Evolutionary conservation across 2,329 filamentous ascomycete species (phyloP), one percentile per base, ranked within the genome.

Genomic region (Mycosphaerella sp.): DNA sequence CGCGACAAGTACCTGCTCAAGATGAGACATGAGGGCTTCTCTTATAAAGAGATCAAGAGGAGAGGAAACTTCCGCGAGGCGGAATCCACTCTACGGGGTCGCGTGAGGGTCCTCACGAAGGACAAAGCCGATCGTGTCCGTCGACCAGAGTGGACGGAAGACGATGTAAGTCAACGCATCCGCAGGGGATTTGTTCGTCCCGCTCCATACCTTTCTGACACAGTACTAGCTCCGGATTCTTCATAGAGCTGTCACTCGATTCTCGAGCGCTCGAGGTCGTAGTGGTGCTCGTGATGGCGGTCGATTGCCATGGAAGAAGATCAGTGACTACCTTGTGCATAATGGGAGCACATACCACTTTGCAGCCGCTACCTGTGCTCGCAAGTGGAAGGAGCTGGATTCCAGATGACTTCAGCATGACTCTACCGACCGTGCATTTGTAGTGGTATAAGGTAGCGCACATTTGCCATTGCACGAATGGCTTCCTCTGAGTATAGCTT

Each of bases 1-100:
- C 60, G 62, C 9, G 66, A 69, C 54, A 52, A 56, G n/a, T 61
- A 58, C 41, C 73, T 87, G 1, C 67, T 86, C 12, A 64, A 74
- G n/a, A 73, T 76, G 23, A 83, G 81, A 66, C 63, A 68, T 6
- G 67, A 72, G 1, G 84, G 84, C 2, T 72, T 80, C 72, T 81
- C 83, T 0, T 89, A 88, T 70, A 79, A 77, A 51, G 76, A 85
- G 55, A 88, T 89, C 62, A 78, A 78, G 38, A 62, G 66, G 6
- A 64, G 71, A 14, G 80, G 83, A 11, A 70, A 74, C 1, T 84
- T 84, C 59, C 47, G 69, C 0, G 83, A 87, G 62, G 82, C 84
- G 1, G 85, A 88, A 69, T 86, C 85, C 9, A 90, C 87, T 0
- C 74, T 91, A 38, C 78, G 87, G 11, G 87, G 87, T 0, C 78